Conservation (phyloP, 345 rosid genomes). For the Linum trigynum region DNA sequence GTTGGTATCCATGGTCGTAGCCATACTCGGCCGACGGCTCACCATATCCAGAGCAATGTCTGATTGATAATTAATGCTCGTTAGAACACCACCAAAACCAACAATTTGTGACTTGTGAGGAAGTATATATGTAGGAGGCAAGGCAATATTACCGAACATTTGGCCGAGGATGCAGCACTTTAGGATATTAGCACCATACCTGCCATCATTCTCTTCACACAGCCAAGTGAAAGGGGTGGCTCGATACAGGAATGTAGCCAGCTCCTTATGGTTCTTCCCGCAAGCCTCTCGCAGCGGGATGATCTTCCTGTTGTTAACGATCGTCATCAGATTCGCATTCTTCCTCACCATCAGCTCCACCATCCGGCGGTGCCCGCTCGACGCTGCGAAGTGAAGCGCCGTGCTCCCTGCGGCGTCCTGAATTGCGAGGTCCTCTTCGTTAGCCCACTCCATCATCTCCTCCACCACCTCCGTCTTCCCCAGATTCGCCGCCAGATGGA, state of each 20-base stretch:
- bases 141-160: neutral
- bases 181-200: slow-evolving; percentile 21
- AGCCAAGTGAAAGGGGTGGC: slow-evolving; percentile 17
- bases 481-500: slow-evolving; percentile 20
- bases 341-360: slow-evolving; percentile 29
- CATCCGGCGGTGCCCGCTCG: slow-evolving; percentile 24
- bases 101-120: neutral
- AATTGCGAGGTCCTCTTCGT: neutral
- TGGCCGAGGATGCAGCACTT: slow-evolving; percentile 20
- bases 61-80: neutral
- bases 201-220: slow-evolving; percentile 14
- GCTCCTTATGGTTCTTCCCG: slow-evolving; percentile 23
- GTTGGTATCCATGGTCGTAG: slow-evolving; percentile 17
- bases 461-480: slow-evolving; percentile 14
- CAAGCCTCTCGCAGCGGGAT: slow-evolving; percentile 32
- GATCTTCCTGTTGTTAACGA: slow-evolving; percentile 20
- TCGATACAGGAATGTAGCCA: slow-evolving; percentile 27
- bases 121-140: neutral
- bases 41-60: slow-evolving; percentile 30
- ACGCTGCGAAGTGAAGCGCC: slow-evolving; percentile 23
- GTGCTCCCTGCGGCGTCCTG: slow-evolving; percentile 10
- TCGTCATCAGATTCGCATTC: slow-evolving; percentile 17
- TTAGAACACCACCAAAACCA: neutral
- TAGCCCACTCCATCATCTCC: slow-evolving; percentile 10
- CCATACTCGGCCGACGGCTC: slow-evolving; percentile 21